Evolutionary conservation across 164 flowering plant species (phyloP), one percentile per base, ranked within the genome.

Genomic region (Annona squamosa): DNA sequence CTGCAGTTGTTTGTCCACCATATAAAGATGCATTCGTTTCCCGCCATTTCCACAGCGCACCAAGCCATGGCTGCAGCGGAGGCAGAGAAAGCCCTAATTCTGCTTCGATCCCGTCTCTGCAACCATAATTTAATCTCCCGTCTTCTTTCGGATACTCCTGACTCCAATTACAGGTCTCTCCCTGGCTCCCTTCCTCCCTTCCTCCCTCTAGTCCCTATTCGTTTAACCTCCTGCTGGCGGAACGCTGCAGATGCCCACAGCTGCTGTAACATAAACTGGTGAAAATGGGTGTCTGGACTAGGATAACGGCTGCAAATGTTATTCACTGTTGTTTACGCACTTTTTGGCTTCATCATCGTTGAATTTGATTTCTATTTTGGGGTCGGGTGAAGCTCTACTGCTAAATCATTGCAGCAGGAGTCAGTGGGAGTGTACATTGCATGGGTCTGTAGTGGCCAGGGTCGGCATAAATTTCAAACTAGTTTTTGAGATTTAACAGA

Each of bases 101-200:
- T 87, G 10, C 81, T 92, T 26, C 82, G 97, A 56, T 77, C 78
- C 73, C 82, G 94, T 48, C 80, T 92, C 65, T 88, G 91, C 63
- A 71, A 89, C 74, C 87, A 91, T 61, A 77, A 37, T 78, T 90
- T 81, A 80, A 47, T 86, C 71, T 87, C 85, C 85, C 72, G 82
- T 5, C 63, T 71, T 41, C 79, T 84, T 71, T 84, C 89, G 1
- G 77, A 81, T 46, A 84, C 87, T 9, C 84, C 91, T 2, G 94
- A 91, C 47, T 82, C 83, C 86, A 87, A 86, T 71, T 88, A 86
- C 86, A 88, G 90, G 94, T 90, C 13, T 43, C 65, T 47, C 46
- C 62, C 19, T 70, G 46, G 37, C 18, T 73, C 73, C 18, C 43
- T 61, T 4, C 67, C 26, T 57, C 57, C 68, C 17, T 4, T 4